Conservation (phyloP, 805 yeast species). For the Yamadazyma takamatsuzukensis region DNA sequence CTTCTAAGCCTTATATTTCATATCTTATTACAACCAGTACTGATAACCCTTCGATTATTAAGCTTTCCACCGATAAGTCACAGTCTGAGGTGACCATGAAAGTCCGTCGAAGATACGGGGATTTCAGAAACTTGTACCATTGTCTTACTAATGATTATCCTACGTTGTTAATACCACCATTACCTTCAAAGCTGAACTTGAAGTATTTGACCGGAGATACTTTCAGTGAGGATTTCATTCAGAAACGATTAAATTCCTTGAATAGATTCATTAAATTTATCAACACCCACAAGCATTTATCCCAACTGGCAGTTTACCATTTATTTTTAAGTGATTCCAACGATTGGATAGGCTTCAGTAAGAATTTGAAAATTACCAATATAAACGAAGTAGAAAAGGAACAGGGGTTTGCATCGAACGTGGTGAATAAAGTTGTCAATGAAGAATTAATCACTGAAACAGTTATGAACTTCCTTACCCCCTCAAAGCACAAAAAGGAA, state of each 20-base stretch:
- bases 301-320: constrained; percentile 65
- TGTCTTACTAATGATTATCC: constrained; percentile 77
- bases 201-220: constrained; percentile 94
- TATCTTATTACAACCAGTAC: constrained; percentile 64
- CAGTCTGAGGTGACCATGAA: constrained; percentile 28
- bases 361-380: constrained; percentile 43
- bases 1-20: constrained; percentile 73
- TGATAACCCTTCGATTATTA: constrained; percentile 54
- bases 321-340: constrained; percentile 65
- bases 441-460: constrained; percentile 86
- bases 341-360: constrained; percentile 70
- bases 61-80: constrained; percentile 21
- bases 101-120: constrained; percentile 81
- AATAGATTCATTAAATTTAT: constrained; percentile 72
- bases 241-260: constrained; percentile 75
- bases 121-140: constrained; percentile 74
- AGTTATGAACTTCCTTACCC: constrained; percentile 89
- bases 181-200: constrained; percentile 87
- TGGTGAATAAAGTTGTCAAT: constrained; percentile 43
- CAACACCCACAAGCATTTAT: constrained; percentile 67
- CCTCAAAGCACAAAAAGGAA: constrained; percentile 61
- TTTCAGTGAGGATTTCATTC: constrained; percentile 79
- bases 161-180: constrained; percentile 83
- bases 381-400: constrained; percentile 14
- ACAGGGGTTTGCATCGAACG: constrained; percentile 16